phyloP scores from a whole-genome alignment of 1,139 yeast species.

The Blastobotrys petasosporus region DNA sequence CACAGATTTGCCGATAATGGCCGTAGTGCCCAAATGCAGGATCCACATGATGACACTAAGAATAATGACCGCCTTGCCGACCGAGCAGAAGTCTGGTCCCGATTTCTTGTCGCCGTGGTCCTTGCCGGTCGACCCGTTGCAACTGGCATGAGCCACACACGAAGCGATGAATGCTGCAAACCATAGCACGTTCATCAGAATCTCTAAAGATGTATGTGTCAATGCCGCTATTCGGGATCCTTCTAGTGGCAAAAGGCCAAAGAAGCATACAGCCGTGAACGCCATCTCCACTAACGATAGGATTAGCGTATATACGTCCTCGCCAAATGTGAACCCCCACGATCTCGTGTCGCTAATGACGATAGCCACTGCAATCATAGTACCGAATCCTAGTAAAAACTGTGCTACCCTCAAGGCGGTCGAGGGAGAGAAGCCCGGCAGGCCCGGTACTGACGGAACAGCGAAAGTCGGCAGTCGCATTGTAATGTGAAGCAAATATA shows the following conservation, averaged over 20 bases:
- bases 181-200: slow-evolving; percentile 4
- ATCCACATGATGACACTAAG: slow-evolving; percentile 1
- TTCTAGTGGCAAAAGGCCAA: slow-evolving; percentile 1
- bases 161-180: slow-evolving; percentile 6
- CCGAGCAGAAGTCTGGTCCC: background rate
- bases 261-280: background rate
- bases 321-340: background rate
- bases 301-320: slow-evolving; percentile 4
- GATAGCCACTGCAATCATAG: slow-evolving; percentile 2
- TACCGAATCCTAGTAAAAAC: background rate
- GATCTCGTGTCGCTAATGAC: background rate
- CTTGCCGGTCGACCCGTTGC: background rate
- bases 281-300: slow-evolving; percentile 1
- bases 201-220: background rate
- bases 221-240: background rate
- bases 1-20: slow-evolving; percentile 4
- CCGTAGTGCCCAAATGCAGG: background rate
- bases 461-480: no score
- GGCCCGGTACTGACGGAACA: no score
- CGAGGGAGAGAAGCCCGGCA: no score
- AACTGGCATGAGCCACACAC: slow-evolving; percentile 2
- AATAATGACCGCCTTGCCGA: slow-evolving; percentile 4
- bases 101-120: background rate
- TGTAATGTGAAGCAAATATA: no score
- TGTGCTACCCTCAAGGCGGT: no score